phyloP scores from a whole-genome alignment of 2,329 filamentous ascomycete genomes.

The Penicillium janthinellum region DNA sequence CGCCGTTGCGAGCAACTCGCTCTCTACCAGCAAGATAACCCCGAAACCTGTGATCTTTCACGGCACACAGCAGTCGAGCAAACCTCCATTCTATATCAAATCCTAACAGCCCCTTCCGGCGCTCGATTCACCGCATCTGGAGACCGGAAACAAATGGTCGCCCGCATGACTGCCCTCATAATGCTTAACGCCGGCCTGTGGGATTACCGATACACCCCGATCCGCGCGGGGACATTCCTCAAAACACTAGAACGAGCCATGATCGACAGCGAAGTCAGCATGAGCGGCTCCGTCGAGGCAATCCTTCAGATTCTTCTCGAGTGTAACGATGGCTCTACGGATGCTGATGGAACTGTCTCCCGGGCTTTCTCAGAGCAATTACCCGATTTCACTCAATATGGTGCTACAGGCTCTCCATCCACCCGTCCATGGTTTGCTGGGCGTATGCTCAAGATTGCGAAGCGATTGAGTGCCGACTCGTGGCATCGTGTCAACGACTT shows the following conservation, averaged over 20 bases:
- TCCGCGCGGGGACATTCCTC: slow-evolving; percentile 37
- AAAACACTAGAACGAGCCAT: slow-evolving; percentile 34
- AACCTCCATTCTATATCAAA: slow-evolving; percentile 34
- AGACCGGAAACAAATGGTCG: slow-evolving; percentile 43
- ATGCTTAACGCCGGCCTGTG: slow-evolving; percentile 44
- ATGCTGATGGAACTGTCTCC: neutral
- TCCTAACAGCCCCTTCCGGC: slow-evolving; percentile 37
- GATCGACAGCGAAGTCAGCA: slow-evolving; percentile 38
- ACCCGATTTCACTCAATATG: slow-evolving; percentile 35
- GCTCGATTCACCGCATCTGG: slow-evolving; percentile 38
- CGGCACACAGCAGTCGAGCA: slow-evolving; percentile 34
- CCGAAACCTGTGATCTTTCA: slow-evolving; percentile 18
- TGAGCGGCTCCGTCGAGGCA: slow-evolving; percentile 43
- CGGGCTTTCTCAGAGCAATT: neutral
- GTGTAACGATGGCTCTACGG: slow-evolving; percentile 32
- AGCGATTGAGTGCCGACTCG: slow-evolving; percentile 35
- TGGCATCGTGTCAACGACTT: slow-evolving; percentile 42
- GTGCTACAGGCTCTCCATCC: slow-evolving; percentile 27
- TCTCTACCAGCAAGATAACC: slow-evolving; percentile 28
- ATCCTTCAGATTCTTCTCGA: slow-evolving; percentile 43
- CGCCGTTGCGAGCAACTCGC: slow-evolving; percentile 42
- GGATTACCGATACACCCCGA: slow-evolving; percentile 41
- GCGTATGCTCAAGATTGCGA: slow-evolving; percentile 45
- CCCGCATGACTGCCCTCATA: slow-evolving; percentile 39
- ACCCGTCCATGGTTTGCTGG: slow-evolving; percentile 44